Percentiles rank a stretch among this genome's conserved stretches.
Conservation (phyloP, 2,329 filamentous ascomycete species). For the Trichoderma brevicompactum region DNA sequence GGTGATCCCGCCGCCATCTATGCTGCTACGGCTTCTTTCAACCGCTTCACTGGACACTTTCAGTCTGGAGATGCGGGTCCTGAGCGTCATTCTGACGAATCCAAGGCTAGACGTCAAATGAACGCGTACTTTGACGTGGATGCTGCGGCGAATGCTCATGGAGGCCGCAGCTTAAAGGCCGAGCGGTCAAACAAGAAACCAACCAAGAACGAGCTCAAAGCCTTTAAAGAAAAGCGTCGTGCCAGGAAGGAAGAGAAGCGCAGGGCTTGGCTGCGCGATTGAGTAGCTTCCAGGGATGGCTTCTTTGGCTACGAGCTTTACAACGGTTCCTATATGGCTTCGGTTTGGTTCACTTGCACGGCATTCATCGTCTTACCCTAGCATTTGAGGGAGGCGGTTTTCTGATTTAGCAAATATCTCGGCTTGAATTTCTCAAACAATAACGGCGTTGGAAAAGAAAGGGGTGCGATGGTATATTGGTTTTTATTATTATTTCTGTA, state of each 20-base stretch:
- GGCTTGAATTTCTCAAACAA: slow-evolving; percentile 8
- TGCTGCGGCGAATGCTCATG: slow-evolving; percentile 86
- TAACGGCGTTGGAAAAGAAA: slow-evolving; percentile 21
- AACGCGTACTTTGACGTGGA: slow-evolving; percentile 96
- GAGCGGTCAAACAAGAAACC: slow-evolving; percentile 86
- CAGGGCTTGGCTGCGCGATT: slow-evolving; percentile 87
- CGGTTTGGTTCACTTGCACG: slow-evolving; percentile 16
- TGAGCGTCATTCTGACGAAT: slow-evolving; percentile 82
- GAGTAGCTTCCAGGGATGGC: slow-evolving; percentile 38
- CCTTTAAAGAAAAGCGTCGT: slow-evolving; percentile 86
- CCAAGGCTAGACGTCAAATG: slow-evolving; percentile 87
- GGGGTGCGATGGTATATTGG: not conserved
- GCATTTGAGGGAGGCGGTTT: not conserved
- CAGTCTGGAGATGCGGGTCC: slow-evolving; percentile 70
- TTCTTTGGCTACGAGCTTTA: not conserved
- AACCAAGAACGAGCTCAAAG: slow-evolving; percentile 83
- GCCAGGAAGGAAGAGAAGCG: slow-evolving; percentile 94
- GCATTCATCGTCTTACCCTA: not conserved
- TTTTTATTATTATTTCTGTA: not conserved
- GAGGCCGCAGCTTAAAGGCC: slow-evolving; percentile 87
- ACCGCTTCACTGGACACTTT: slow-evolving; percentile 85
- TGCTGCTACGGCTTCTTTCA: slow-evolving; percentile 76
- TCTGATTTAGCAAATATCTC: not conserved
- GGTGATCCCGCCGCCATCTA: slow-evolving; percentile 59
- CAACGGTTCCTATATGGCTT: not conserved